A percentile compares a stretch with the other conserved stretches of the same genome.
Conservation (phyloP, 2,329 filamentous ascomycete species). For the Neofusicoccum sp. region DNA sequence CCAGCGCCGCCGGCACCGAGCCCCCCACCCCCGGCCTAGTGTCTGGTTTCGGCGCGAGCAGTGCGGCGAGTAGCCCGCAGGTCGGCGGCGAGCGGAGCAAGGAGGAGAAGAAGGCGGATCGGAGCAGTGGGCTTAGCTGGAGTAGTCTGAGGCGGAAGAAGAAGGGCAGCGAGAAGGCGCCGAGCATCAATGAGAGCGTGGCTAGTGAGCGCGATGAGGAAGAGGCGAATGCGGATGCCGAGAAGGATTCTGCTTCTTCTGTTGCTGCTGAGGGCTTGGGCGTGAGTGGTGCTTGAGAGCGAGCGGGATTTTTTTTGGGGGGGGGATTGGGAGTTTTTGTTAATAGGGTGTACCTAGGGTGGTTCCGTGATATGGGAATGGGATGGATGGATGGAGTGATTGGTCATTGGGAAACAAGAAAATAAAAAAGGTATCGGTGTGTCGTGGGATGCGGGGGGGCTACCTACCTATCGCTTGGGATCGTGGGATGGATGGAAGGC, state of each 20-base stretch:
- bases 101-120: constrained; percentile 32
- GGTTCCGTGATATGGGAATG: no score
- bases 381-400: no score
- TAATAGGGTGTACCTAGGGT: no score
- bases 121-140: constrained; percentile 42
- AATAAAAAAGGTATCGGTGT: no score
- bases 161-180: constrained; percentile 41
- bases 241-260: neutral
- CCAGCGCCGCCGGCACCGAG: constrained; percentile 20
- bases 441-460: no score
- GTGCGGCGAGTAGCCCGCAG: constrained; percentile 32
- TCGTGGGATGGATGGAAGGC: no score
- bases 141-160: constrained; percentile 45
- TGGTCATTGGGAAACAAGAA: no score
- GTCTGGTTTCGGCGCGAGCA: constrained; percentile 22
- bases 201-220: constrained; percentile 8
- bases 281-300: neutral
- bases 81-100: constrained; percentile 29
- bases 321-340: neutral
- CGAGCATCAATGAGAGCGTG: constrained; percentile 47
- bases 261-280: neutral
- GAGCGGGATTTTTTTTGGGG: neutral
- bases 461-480: no score
- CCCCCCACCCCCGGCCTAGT: constrained; percentile 26
- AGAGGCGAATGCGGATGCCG: neutral